A percentile compares a stretch with the other conserved stretches of the same genome.
Evolutionary conservation across 805 yeast species (phyloP).

Genomic region (Clavispora fructus): DNA sequence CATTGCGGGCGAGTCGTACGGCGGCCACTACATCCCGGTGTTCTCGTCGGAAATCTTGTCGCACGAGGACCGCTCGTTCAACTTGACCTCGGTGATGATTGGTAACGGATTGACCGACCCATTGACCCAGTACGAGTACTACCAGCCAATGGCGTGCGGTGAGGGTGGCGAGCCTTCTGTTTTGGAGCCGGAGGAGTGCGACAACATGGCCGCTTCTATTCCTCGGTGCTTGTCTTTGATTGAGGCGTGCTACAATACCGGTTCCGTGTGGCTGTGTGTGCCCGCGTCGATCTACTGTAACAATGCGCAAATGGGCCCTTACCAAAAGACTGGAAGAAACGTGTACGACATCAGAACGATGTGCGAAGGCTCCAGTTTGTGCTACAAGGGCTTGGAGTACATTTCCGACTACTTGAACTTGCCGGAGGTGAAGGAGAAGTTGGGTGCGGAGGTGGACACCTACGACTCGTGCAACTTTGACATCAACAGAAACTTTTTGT

Average conservation of each 20-base stretch:
- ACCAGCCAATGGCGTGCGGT: conserved; percentile 91
- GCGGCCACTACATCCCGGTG: conserved; percentile 90
- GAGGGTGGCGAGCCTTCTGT: conserved; percentile 78
- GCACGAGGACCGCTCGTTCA: conserved; percentile 43
- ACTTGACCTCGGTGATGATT: conserved; percentile 59
- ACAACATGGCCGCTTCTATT: conserved; percentile 52
- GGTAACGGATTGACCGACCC: conserved; percentile 95
- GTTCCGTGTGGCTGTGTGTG: conserved; percentile 77
- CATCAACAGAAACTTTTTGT: conserved; percentile 72
- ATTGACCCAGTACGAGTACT: conserved; percentile 34
- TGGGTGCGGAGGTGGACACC: conserved; percentile 85
- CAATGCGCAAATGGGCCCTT: conserved; percentile 62
- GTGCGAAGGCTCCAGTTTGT: conserved; percentile 65
- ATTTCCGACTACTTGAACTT: conserved; percentile 75
- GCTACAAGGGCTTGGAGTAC: conserved; percentile 75
- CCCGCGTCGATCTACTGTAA: conserved; percentile 92
- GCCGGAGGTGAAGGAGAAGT: conserved; percentile 68
- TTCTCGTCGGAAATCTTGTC: conserved; percentile 76
- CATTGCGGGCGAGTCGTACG: conserved; percentile 91
- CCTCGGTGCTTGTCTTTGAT: conserved; percentile 76
- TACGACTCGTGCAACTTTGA: conserved; percentile 75
- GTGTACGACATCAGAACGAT: conserved; percentile 81
- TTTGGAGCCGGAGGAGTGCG: conserved; percentile 64
- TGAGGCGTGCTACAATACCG: conserved; percentile 69
- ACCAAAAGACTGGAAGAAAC: conserved; percentile 69